phyloP scores from a whole-genome alignment of 768 basidiomycete genomes.

The Psilocybe azurescens region DNA sequence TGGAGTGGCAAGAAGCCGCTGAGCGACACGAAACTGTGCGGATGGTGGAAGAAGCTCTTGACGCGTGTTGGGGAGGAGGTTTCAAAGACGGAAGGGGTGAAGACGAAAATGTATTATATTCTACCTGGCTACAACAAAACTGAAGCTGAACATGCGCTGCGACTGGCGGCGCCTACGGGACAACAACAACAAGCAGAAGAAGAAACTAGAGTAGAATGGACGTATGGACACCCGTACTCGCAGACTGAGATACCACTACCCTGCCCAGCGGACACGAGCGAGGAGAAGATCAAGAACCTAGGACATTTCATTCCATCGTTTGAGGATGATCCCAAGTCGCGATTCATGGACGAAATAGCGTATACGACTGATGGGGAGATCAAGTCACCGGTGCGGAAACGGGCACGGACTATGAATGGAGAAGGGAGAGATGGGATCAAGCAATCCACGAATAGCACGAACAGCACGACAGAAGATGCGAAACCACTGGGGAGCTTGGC shows the following conservation, averaged over 20 bases:
- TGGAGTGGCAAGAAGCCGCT: constrained; percentile 73
- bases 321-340: constrained; percentile 96
- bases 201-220: constrained; percentile 49
- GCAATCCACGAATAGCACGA: no score
- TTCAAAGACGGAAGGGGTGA: constrained; percentile 22
- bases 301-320: constrained; percentile 87
- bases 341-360: constrained; percentile 92
- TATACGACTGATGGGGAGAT: constrained; percentile 68
- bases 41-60: constrained; percentile 91
- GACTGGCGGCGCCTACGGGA: constrained; percentile 25
- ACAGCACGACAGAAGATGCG: constrained; percentile 29
- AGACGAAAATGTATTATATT: constrained; percentile 54
- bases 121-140: constrained; percentile 72
- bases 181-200: not conserved
- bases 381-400: constrained; percentile 67
- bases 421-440: constrained; percentile 26
- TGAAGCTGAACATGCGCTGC: constrained; percentile 69
- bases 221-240: constrained; percentile 82
- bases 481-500: constrained; percentile 54
- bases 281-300: constrained; percentile 42
- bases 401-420: constrained; percentile 40
- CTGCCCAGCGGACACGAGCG: constrained; percentile 37
- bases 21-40: constrained; percentile 79
- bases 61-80: constrained; percentile 56
- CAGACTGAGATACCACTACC: constrained; percentile 53